Conservation (phyloP, 164 flowering plant species). For the Paratinospora sagittata region DNA sequence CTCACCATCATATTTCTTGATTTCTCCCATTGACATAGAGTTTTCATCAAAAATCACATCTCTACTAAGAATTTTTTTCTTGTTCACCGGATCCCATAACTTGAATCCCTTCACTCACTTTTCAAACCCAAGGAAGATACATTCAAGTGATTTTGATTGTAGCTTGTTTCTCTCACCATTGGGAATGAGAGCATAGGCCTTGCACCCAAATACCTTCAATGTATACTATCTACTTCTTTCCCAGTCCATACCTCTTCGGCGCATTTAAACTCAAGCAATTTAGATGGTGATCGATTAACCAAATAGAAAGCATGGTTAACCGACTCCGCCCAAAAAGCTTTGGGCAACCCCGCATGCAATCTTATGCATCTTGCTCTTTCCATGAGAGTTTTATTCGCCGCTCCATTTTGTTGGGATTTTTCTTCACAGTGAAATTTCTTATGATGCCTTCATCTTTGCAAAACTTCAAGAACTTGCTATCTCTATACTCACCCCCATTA, state of each 20-base stretch:
- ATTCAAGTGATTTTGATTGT: neutral
- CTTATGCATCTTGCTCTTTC: neutral
- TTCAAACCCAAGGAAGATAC: neutral
- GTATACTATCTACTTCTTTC: neutral
- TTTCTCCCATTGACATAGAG: neutral
- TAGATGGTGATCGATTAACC: neutral
- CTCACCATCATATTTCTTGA: neutral
- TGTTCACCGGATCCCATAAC: neutral
- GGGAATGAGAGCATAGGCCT: neutral
- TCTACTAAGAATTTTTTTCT: neutral
- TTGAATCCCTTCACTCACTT: neutral
- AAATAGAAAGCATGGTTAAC: neutral
- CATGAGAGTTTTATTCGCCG: neutral
- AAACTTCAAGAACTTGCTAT: too few relatives aligned
- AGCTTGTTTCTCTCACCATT: neutral
- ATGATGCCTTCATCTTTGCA: too few relatives aligned
- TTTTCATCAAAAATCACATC: too few relatives aligned
- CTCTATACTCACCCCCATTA: too few relatives aligned
- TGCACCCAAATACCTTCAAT: slow-evolving; percentile 2
- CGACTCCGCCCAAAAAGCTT: neutral
- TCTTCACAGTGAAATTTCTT: too few relatives aligned
- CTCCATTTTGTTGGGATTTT: too few relatives aligned
- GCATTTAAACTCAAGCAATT: neutral
- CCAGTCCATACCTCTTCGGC: neutral
- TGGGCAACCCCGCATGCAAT: neutral